These are phyloP conservation scores for Debaryomyces prosopidis DNA, from an alignment of 805 yeast species.

Conservation along the genomic window DNA sequence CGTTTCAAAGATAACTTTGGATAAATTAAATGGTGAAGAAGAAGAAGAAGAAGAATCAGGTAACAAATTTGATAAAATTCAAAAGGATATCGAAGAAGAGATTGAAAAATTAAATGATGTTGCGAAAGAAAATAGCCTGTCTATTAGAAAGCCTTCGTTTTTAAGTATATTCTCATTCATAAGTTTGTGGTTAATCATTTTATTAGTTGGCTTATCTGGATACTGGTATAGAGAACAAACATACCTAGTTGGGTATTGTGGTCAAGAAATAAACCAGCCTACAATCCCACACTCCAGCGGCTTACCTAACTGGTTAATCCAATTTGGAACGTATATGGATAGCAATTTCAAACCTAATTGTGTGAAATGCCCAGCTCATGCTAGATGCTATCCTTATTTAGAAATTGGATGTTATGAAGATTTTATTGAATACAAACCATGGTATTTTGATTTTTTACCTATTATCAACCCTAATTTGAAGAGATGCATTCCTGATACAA, in stretches of 20 bases:
- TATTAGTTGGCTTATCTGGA: constrained; percentile 39
- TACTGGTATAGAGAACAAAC: constrained; percentile 69
- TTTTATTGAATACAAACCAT: constrained; percentile 50
- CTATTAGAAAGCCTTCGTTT: constrained; percentile 4
- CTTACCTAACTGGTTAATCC: constrained; percentile 28
- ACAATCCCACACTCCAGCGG: constrained; percentile 33
- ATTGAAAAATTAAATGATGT: constrained; percentile 7
- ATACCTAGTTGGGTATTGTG: constrained; percentile 72
- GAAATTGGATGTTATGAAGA: constrained; percentile 72
- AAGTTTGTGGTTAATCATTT: constrained; percentile 34
- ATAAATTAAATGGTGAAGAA: constrained; percentile 5
- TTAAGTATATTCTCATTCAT: constrained; percentile 14
- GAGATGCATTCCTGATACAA: constrained; percentile 71
- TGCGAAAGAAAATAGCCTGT: constrained; percentile 2
- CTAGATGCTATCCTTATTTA: constrained; percentile 64
- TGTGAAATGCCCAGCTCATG: constrained; percentile 77
- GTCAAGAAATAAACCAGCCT: constrained; percentile 51
- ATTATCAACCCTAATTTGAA: constrained; percentile 54
- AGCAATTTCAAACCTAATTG: constrained; percentile 58
- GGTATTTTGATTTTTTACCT: constrained; percentile 56
- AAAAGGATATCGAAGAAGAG: constrained; percentile 1
- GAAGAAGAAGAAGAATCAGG: constrained; percentile 13
- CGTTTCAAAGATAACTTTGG: neutral
- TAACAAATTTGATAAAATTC: constrained; percentile 6
- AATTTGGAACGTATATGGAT: constrained; percentile 48